These are phyloP conservation scores for Candolleomyces eurysporus DNA, from an alignment of 768 basidiomycete genomes.

Conservation along the genomic window DNA sequence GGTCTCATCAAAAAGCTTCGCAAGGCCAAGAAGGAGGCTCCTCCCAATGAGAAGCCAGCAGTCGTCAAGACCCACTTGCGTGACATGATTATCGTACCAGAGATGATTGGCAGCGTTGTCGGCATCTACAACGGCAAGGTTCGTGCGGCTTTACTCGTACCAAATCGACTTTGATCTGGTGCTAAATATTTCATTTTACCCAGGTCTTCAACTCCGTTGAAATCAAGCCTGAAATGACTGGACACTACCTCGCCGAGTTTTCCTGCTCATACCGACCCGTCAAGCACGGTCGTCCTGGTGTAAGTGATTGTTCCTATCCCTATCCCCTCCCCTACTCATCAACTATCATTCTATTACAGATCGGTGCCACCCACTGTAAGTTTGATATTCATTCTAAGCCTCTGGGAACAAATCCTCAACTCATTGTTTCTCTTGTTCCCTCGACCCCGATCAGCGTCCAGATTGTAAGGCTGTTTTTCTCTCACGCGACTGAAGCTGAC, in stretches of 20 bases:
- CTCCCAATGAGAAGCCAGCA: conserved; percentile 96
- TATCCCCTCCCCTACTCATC: background rate
- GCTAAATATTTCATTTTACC: background rate
- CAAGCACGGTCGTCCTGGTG: conserved; percentile 99
- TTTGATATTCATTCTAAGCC: conserved; percentile 12
- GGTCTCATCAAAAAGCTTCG: conserved; percentile 99
- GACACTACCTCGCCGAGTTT: conserved; percentile 98
- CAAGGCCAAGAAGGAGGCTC: conserved; percentile 99
- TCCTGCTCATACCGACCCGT: conserved; percentile 97
- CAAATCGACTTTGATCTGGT: background rate
- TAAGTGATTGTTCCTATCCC: conserved; percentile 42
- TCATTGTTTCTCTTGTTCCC: conserved; percentile 10
- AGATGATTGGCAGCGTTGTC: conserved; percentile 98
- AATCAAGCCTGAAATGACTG: conserved; percentile 99
- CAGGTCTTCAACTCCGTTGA: conserved; percentile 95
- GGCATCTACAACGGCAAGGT: conserved; percentile 99
- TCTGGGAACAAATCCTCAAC: background rate
- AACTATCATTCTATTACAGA: conserved; percentile 40
- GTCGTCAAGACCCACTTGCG: conserved; percentile 99
- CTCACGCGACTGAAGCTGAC: conserved; percentile 13
- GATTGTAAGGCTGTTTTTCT: conserved; percentile 53
- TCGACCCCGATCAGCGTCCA: conserved; percentile 52
- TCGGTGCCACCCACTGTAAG: conserved; percentile 89
- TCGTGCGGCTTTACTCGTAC: conserved; percentile 15
- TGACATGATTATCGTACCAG: conserved; percentile 99